Conservation (phyloP, 257 asterid species). For the Solanum tarijense region DNA sequence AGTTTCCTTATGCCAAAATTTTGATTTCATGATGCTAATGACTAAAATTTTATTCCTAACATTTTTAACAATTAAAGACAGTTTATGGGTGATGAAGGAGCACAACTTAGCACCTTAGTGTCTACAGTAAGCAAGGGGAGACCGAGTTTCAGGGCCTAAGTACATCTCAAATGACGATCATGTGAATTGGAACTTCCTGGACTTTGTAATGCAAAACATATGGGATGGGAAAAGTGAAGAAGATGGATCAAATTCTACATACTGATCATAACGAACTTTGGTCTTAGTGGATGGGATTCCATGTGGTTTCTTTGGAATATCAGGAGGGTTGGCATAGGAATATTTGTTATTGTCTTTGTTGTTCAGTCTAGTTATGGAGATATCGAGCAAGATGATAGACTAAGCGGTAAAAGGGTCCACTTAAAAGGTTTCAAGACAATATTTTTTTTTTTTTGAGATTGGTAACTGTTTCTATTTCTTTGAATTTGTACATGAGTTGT, state of each 20-base stretch:
- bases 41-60: not conserved
- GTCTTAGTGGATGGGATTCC: not conserved
- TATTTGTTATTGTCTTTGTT: not conserved
- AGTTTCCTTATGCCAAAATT: not conserved
- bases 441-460: too few relatives aligned
- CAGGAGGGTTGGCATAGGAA: not conserved
- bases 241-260: not conserved
- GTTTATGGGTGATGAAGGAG: not conserved
- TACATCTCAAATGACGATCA: not conserved
- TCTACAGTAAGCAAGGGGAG: not conserved
- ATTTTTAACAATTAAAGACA: not conserved
- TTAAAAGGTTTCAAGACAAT: not conserved
- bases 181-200: not conserved
- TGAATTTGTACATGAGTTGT: too few relatives aligned
- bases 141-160: not conserved
- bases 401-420: not conserved
- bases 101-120: not conserved
- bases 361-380: not conserved
- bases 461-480: too few relatives aligned
- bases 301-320: not conserved
- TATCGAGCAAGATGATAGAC: not conserved
- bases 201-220: not conserved
- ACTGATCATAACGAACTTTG: not conserved
- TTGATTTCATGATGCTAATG: not conserved
- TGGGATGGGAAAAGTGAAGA: not conserved